Conservation (phyloP, 441 rosid genomes). For the Bruguiera hainesii region DNA sequence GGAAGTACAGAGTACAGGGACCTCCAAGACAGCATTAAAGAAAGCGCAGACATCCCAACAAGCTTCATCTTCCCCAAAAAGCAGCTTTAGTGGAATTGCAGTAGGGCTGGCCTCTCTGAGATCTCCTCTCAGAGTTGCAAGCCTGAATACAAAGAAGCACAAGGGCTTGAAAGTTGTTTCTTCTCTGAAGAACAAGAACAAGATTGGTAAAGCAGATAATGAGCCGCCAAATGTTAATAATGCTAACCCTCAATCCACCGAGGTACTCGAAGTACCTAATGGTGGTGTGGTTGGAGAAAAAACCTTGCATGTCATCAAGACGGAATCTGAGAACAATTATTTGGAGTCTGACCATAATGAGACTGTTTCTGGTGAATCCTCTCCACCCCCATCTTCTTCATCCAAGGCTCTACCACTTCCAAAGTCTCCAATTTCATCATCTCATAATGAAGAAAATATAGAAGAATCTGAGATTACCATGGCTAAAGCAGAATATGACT, state of each 20-base stretch:
- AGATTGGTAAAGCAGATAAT: constrained; percentile 20
- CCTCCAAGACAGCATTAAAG: constrained; percentile 30
- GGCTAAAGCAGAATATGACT: constrained; percentile 39
- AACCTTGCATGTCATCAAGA: constrained; percentile 53
- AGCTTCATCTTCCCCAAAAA: background rate
- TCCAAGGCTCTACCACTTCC: constrained; percentile 21
- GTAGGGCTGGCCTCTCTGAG: constrained; percentile 7
- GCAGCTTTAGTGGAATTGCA: background rate
- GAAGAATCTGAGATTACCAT: constrained; percentile 35
- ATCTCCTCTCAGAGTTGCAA: constrained; percentile 23
- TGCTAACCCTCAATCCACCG: background rate
- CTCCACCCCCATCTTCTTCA: constrained; percentile 28
- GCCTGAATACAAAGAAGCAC: constrained; percentile 31
- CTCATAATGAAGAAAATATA: constrained; percentile 33
- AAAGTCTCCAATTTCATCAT: constrained; percentile 28
- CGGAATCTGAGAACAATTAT: constrained; percentile 41
- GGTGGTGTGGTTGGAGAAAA: constrained; percentile 44
- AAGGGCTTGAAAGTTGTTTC: constrained; percentile 27
- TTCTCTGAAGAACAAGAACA: constrained; percentile 24
- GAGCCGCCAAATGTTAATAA: constrained; percentile 23
- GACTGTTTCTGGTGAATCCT: constrained; percentile 30
- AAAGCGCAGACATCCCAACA: constrained; percentile 22
- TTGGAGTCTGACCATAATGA: constrained; percentile 43
- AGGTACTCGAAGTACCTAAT: background rate
- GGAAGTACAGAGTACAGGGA: constrained; percentile 23